Base-by-base conservation (phyloP, 768 basidiomycete genomes). In the Polyporus arcularius region DNA sequence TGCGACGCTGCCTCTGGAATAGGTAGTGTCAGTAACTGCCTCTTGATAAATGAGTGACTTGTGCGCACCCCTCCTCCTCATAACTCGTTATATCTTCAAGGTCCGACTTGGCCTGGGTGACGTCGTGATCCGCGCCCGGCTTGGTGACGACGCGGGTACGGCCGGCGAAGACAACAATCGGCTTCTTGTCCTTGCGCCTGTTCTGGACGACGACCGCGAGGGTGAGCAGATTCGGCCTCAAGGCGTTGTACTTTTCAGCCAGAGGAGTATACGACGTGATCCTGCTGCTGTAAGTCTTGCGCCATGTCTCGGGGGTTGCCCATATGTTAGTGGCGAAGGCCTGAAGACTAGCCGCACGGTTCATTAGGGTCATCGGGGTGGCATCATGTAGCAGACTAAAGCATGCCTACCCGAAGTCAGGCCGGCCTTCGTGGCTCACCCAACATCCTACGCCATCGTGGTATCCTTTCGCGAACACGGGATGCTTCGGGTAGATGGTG, bases 131-230 rank as follows among this genome's bases (percentile, higher is more conserved):
- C 38, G 54, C 58, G 28, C 41, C 58, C 58, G 53, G 58, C 35
- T 26, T 26, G 21, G 21, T 26, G 21, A 26, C 21, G 21, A 52
- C 46, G 28, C 53, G 52, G 4, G 58, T 47, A 21, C 35, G 21
- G 21, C 21, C 21, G 21, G 21, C 58, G 14, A 47, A 59, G 32
- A 59, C 16, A 12, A 53, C 30, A n/a, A 60, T 47, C 21, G 58
- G 52, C 1, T 14, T 15, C 28, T 48, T 48, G 4, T 60, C 58
- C 46, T 54, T 60, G 39, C 58, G 58, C n/a, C 58, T 52, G 30
- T 60, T 60, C 39, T 60, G 58, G 39, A 60, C 58, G 28, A 59
- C 38, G 4, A 59, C 58, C n/a, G 15, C 3, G 38, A 54, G 38
- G 21, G 41, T 43, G 18, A 58, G 32, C 3, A 58, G 57, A 18